phyloP scores from a whole-genome alignment of 495 filamentous ascomycete species.

The Collariella sp. region DNA sequence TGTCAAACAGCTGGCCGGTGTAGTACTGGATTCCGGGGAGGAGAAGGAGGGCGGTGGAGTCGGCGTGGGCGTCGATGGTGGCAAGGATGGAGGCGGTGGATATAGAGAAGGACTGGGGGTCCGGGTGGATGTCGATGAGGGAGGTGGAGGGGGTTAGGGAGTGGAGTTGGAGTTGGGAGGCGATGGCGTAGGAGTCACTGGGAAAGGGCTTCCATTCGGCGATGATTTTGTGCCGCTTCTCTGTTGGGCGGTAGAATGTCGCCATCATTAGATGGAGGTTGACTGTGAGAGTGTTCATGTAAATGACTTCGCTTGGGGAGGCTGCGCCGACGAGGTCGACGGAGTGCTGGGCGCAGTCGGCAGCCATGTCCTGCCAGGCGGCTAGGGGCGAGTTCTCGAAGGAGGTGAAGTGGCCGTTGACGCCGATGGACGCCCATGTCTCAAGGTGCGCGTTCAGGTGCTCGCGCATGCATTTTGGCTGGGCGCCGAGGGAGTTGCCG shows the following conservation, averaged over 20 bases:
- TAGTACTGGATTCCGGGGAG: slow-evolving; percentile 93
- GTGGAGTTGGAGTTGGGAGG: slow-evolving; percentile 79
- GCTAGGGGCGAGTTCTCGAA: slow-evolving; percentile 64
- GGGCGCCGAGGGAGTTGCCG: slow-evolving; percentile 89
- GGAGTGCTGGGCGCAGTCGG: not conserved
- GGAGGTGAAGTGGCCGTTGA: slow-evolving; percentile 84
- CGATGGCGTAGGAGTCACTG: slow-evolving; percentile 84
- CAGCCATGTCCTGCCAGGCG: slow-evolving; percentile 57
- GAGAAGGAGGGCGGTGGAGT: slow-evolving; percentile 67
- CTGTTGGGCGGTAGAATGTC: slow-evolving; percentile 76
- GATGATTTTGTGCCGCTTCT: slow-evolving; percentile 75
- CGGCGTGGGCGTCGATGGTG: slow-evolving; percentile 70
- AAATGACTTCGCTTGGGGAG: slow-evolving; percentile 63
- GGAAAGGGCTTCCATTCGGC: slow-evolving; percentile 92
- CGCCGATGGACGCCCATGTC: slow-evolving; percentile 88
- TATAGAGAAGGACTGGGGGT: slow-evolving; percentile 45
- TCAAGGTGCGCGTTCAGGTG: slow-evolving; percentile 70
- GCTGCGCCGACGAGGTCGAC: slow-evolving; percentile 79
- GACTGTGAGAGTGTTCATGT: slow-evolving; percentile 88
- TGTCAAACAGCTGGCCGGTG: slow-evolving; percentile 84
- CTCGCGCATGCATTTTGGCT: slow-evolving; percentile 61
- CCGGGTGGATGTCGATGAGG: slow-evolving; percentile 55
- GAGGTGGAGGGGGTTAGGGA: slow-evolving; percentile 55
- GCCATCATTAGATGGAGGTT: slow-evolving; percentile 89
- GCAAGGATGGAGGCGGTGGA: slow-evolving; percentile 64